phyloP scores from a whole-genome alignment of 2,329 filamentous ascomycete species.

The Claviceps pusilla region DNA sequence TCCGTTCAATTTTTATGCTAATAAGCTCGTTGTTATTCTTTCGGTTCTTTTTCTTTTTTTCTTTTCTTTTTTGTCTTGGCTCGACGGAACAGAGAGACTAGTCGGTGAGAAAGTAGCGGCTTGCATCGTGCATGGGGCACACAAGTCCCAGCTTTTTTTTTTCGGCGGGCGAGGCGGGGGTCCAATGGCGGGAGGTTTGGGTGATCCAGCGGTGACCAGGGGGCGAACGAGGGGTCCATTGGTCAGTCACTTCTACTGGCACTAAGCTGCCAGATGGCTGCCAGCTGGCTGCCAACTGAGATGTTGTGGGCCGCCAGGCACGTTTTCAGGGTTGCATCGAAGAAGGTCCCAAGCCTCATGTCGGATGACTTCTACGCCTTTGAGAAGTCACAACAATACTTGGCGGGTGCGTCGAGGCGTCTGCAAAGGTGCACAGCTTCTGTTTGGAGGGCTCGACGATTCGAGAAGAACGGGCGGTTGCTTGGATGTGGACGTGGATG shows the following conservation, averaged over 20 bases:
- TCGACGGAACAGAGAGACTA: neutral
- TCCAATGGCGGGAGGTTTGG: constrained; percentile 7
- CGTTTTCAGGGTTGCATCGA: constrained; percentile 3
- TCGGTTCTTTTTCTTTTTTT: neutral
- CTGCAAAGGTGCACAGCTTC: neutral
- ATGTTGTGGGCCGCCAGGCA: constrained; percentile 5
- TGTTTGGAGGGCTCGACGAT: neutral
- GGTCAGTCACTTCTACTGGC: neutral
- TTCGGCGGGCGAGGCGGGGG: constrained; percentile 5
- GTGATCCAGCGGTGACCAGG: constrained; percentile 10
- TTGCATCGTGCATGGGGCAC: constrained; percentile 5
- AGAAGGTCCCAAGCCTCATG: neutral
- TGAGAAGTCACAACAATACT: neutral
- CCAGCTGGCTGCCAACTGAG: neutral
- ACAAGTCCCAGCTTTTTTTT: neutral
- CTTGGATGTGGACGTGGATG: too few species aligned
- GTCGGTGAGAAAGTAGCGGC: constrained; percentile 6
- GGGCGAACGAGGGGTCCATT: neutral
- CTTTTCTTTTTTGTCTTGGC: neutral
- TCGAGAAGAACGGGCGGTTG: neutral
- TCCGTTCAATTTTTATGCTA: neutral
- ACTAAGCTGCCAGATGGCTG: neutral
- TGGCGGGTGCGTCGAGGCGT: neutral
- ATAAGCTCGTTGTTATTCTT: neutral
- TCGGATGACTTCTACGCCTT: neutral